A percentile compares a stretch with the other conserved stretches of the same genome.
Evolutionary conservation across 192 early-diverging fungal species (phyloP).

Genomic region (Backusella morwellensis): DNA sequence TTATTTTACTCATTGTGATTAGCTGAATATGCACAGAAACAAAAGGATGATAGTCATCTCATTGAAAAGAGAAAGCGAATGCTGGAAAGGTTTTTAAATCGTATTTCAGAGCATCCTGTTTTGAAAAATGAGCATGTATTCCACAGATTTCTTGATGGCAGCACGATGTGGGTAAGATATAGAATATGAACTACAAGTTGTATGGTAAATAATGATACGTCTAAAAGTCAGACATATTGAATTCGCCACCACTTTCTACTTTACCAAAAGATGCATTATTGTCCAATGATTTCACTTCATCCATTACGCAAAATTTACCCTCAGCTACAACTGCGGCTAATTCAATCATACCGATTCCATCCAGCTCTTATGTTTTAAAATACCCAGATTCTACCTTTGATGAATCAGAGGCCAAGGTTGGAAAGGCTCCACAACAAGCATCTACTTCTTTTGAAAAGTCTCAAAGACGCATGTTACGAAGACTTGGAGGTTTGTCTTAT

Average conservation of each 20-base stretch:
- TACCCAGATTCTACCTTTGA: slow-evolving; percentile 80
- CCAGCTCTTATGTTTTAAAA: slow-evolving; percentile 49
- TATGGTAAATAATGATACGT: background rate
- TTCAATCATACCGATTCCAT: slow-evolving; percentile 42
- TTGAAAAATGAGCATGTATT: slow-evolving; percentile 84
- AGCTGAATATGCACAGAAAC: slow-evolving; percentile 66
- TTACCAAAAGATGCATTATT: slow-evolving; percentile 62
- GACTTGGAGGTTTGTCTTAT: slow-evolving; percentile 47
- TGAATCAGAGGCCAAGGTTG: slow-evolving; percentile 85
- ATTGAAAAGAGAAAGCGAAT: slow-evolving; percentile 87
- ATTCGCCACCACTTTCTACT: slow-evolving; percentile 61
- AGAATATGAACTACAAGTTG: too few relatives aligned
- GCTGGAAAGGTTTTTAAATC: slow-evolving; percentile 90
- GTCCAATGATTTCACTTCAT: slow-evolving; percentile 4
- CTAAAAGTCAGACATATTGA: slow-evolving; percentile 57
- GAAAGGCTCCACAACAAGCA: slow-evolving; percentile 76
- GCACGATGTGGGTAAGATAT: slow-evolving; percentile 57
- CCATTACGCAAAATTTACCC: slow-evolving; percentile 27
- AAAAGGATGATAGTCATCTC: slow-evolving; percentile 84
- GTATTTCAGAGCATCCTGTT: slow-evolving; percentile 80
- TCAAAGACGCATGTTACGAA: slow-evolving; percentile 67
- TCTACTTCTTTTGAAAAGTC: slow-evolving; percentile 61
- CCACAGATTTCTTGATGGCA: slow-evolving; percentile 85
- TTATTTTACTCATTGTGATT: background rate
- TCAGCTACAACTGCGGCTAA: slow-evolving; percentile 12